Base-by-base conservation (phyloP, 2,329 filamentous ascomycete species). In the Dothideomycetes sp. region DNA sequence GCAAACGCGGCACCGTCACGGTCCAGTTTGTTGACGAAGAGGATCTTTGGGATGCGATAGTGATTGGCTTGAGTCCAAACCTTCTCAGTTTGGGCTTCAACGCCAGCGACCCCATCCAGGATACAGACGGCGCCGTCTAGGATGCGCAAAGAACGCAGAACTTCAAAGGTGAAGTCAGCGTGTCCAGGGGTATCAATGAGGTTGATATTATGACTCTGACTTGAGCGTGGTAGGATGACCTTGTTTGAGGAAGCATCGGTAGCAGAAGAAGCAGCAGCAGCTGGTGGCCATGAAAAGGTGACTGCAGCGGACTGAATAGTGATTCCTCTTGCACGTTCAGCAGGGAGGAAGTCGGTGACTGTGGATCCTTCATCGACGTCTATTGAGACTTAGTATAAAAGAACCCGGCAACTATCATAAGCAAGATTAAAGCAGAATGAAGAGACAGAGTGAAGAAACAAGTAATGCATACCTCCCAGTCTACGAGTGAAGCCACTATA, bases 231-330 rank as follows among this genome's bases (percentile, higher is more conserved):
- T 65, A 65, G 27, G 7, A 30, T 29, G 4, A 33, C 18, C 5
- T 35, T 34, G 12, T 25, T 23, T n/a, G 41, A 23, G 20, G 37
- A 19, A 22, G 34, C n/a, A n/a, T 32, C 11, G 17, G 24, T 19
- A 52, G 43, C 54, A 63, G 50, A 24, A 53, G 49, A 31, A 47
- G 33, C 25, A 51, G 51, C 44, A 47, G 33, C 25, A 51, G 51
- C 44, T 6, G 78, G 80, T 5, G 91, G 91, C 91, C 91, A 98
- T 48, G 82, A 73, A 60, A 96, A 94, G 2, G 87, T 94, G 50
- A 96, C 93, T 33, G 91, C 89, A 9, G 91, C 91, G 2, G 89
- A 96, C 59, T 96, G 91, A 46, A 98, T 96, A 4, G 91, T 98
- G 57, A 98, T 96, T 20, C 91, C 91, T 50, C 91, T 74, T 50